Evolutionary conservation across 1,139 yeast species (phyloP).

Genomic region (Geotrichum phurueaensis): DNA sequence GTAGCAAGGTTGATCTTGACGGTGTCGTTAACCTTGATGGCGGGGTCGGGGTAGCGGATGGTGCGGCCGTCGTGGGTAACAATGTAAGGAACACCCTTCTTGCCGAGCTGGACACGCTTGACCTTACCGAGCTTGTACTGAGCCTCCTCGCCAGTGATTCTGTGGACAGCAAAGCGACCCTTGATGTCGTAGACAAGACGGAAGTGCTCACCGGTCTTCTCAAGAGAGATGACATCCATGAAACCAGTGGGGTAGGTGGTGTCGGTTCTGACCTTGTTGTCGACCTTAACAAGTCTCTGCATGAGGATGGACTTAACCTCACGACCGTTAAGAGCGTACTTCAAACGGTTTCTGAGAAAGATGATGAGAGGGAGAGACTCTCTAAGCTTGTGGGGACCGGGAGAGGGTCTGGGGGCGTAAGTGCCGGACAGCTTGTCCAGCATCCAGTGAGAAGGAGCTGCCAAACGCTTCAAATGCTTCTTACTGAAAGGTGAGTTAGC

Average conservation of each 20-base stretch:
- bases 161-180: slow-evolving; percentile 99
- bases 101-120: slow-evolving; percentile 95
- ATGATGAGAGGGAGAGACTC: slow-evolving; percentile 97
- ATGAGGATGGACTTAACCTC: slow-evolving; percentile 98
- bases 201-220: slow-evolving; percentile 98
- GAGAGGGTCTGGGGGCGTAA: slow-evolving; percentile 99
- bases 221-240: slow-evolving; percentile 96
- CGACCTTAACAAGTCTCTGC: slow-evolving; percentile 99
- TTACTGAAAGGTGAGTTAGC: slow-evolving; percentile 3
- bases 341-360: slow-evolving; percentile 98
- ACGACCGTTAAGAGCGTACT: slow-evolving; percentile 99
- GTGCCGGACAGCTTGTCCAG: slow-evolving; percentile 99
- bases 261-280: slow-evolving; percentile 99
- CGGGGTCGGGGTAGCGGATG: slow-evolving; percentile 98
- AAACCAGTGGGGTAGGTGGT: slow-evolving; percentile 98
- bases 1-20: slow-evolving; percentile 94
- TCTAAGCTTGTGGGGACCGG: slow-evolving; percentile 99
- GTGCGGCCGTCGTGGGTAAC: slow-evolving; percentile 99
- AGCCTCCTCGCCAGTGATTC: slow-evolving; percentile 98
- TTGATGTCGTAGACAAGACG: slow-evolving; percentile 96
- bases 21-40: slow-evolving; percentile 92
- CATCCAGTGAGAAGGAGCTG: slow-evolving; percentile 99
- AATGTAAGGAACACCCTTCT: slow-evolving; percentile 95
- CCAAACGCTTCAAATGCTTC: slow-evolving; percentile 14
- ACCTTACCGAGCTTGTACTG: slow-evolving; percentile 96